Conservation (phyloP, 208 protist species). For the Crithidia brevicula region DNA sequence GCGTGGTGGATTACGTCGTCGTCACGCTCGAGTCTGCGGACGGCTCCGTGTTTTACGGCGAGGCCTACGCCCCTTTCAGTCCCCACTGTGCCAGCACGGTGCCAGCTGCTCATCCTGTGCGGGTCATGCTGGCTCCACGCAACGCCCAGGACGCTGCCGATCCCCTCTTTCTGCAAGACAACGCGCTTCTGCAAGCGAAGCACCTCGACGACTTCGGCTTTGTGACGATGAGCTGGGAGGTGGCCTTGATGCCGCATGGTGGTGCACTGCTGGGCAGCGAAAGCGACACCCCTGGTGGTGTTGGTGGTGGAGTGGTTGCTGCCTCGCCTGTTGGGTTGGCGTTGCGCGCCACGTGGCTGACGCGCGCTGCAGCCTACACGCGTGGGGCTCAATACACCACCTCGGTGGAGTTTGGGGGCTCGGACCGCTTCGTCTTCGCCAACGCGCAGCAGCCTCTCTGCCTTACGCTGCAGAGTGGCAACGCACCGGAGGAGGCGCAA, state of each 20-base stretch:
- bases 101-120: slow-evolving; percentile 40
- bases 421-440: slow-evolving; percentile 43
- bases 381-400: slow-evolving; percentile 62
- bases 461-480: slow-evolving; percentile 31
- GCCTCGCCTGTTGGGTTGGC: slow-evolving; percentile 80
- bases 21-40: slow-evolving; percentile 60
- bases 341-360: slow-evolving; percentile 74
- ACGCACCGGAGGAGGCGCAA: slow-evolving; percentile 11
- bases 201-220: slow-evolving; percentile 86
- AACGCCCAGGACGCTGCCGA: slow-evolving; percentile 63
- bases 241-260: slow-evolving; percentile 65
- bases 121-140: slow-evolving; percentile 82
- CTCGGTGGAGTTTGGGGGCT: slow-evolving; percentile 77
- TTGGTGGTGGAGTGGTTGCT: slow-evolving; percentile 34
- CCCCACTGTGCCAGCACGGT: slow-evolving; percentile 57
- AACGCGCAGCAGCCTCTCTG: slow-evolving; percentile 35
- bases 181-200: slow-evolving; percentile 45
- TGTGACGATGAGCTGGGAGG: slow-evolving; percentile 73
- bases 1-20: slow-evolving; percentile 57
- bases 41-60: slow-evolving; percentile 45
- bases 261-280: slow-evolving; percentile 40
- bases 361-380: slow-evolving; percentile 42
- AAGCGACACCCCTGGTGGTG: neutral
- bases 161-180: slow-evolving; percentile 62
- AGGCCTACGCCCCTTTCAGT: slow-evolving; percentile 80